Evolutionary conservation across 108 stramenopile species (phyloP), one percentile per base, ranked within the genome.

Genomic region (Aureococcus anophagefferens): DNA sequence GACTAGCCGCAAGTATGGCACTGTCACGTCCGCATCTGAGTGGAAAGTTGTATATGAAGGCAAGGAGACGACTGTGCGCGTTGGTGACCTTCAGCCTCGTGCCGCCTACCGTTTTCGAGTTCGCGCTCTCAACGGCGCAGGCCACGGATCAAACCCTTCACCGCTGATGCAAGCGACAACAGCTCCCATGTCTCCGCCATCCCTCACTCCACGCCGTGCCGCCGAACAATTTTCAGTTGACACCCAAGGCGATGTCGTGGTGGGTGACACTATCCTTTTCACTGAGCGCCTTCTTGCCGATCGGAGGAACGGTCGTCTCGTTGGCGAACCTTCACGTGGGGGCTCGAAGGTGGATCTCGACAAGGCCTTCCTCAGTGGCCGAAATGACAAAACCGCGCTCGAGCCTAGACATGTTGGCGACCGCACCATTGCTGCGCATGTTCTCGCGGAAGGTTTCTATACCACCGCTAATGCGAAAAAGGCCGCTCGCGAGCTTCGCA

Each of bases 21-120:
- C 25, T 25, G 13, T 28, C 9, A 13, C 40, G 40, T 5, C 40
- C 9, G 5, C 51, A 28, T 59, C 17, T 11, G 51, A 59, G 21
- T 59, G 51, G 51, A 59, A 59, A 11, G 51, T 59, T 16, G 29
- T 30, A 1, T 69, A 46, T 44, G 46, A 69, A 32, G 68, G 68
- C 31, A 32, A 46, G 18, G 68, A 69, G 29, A 34, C 46, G 29
- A 29, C 46, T 17, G 68, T 69, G 18, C 35, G 75, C 75, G 66
- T 72, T 31, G 51, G 35, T n/a, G 79, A 72, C 1, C 51, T 81
- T n/a, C 29, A 31, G 28, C 68, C 76, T 29, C 80, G 80, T 62
- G 46, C 46, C 67, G 67, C 77, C 21, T 80, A 82, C 69, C 78
- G 72, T 3, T 80, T 80, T 73, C 37, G 76, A 11, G 68, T 78